Conservation (phyloP, 768 basidiomycete genomes). For the Hemileccinum rubropunctum region DNA sequence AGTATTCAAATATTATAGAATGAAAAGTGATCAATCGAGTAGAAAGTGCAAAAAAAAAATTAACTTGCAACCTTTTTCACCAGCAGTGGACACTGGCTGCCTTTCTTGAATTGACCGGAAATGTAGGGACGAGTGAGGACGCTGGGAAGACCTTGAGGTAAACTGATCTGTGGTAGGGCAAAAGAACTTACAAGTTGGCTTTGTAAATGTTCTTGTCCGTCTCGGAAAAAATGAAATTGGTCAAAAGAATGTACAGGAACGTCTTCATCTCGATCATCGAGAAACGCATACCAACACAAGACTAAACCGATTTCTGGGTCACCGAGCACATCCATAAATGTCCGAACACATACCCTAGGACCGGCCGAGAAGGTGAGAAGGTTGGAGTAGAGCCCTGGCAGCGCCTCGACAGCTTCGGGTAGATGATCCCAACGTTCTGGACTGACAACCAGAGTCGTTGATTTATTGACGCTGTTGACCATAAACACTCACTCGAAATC, state of each 20-base stretch:
- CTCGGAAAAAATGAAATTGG: conserved; percentile 57
- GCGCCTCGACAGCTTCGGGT: conserved; percentile 60
- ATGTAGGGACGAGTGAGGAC: conserved; percentile 67
- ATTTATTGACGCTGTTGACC: neutral
- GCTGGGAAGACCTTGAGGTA: conserved; percentile 29
- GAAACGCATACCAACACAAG: conserved; percentile 80
- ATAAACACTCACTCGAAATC: conserved; percentile 62
- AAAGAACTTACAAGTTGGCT: conserved; percentile 55
- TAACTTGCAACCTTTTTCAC: conserved; percentile 36
- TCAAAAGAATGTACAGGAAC: conserved; percentile 67
- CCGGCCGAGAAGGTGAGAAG: conserved; percentile 78
- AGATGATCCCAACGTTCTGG: conserved; percentile 82
- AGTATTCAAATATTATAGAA: neutral
- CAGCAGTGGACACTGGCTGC: conserved; percentile 61
- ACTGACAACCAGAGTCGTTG: conserved; percentile 34
- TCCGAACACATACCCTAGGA: conserved; percentile 51
- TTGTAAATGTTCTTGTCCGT: conserved; percentile 54
- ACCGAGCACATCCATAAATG: neutral
- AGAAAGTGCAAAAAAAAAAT: neutral
- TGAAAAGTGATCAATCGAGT: neutral
- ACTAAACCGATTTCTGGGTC: conserved; percentile 39
- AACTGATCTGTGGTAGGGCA: neutral
- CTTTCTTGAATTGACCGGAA: conserved; percentile 48
- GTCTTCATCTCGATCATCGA: conserved; percentile 83
- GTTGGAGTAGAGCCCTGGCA: conserved; percentile 72